A percentile compares a stretch with the other conserved stretches of the same genome.
Conservation (phyloP, 257 asterid species). For the Fraxinus excelsior region DNA sequence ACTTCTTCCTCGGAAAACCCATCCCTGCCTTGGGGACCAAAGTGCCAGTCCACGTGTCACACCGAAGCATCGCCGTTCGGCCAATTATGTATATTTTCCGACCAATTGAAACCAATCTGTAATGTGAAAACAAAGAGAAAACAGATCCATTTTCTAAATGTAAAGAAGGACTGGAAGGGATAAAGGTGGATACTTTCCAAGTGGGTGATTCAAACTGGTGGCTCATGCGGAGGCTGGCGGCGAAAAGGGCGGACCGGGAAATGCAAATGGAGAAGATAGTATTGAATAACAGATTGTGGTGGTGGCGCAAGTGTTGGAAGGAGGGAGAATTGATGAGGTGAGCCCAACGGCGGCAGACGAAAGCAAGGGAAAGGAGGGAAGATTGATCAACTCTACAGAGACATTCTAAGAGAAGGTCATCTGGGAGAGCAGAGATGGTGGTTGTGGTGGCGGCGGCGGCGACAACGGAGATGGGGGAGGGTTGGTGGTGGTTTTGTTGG, state of each 20-base stretch:
- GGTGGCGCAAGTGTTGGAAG: constrained; percentile 64
- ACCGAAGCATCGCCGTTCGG: constrained; percentile 66
- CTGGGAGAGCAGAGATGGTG: constrained; percentile 71
- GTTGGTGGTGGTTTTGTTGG: constrained; percentile 65
- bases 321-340: constrained; percentile 59
- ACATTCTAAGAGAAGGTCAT: constrained; percentile 80
- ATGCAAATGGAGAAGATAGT: constrained; percentile 65
- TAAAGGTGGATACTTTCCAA: constrained; percentile 68
- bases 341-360: constrained; percentile 91
- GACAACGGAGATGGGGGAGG: constrained; percentile 35
- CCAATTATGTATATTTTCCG: constrained; percentile 72
- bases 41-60: constrained; percentile 86
- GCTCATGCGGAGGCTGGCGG: constrained; percentile 60
- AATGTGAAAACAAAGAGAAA: constrained; percentile 48
- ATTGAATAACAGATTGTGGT: constrained; percentile 44
- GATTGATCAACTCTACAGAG: constrained; percentile 65
- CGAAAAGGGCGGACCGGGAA: constrained; percentile 56
- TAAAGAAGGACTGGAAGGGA: constrained; percentile 40
- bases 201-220: constrained; percentile 15
- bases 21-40: constrained; percentile 57
- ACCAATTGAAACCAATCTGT: constrained; percentile 59
- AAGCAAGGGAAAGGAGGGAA: constrained; percentile 61
- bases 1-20: constrained; percentile 65
- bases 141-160: constrained; percentile 28
- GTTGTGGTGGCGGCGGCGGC: constrained; percentile 34